phyloP scores from a whole-genome alignment of 2,329 filamentous ascomycete species.

The Xylaria sp. region DNA sequence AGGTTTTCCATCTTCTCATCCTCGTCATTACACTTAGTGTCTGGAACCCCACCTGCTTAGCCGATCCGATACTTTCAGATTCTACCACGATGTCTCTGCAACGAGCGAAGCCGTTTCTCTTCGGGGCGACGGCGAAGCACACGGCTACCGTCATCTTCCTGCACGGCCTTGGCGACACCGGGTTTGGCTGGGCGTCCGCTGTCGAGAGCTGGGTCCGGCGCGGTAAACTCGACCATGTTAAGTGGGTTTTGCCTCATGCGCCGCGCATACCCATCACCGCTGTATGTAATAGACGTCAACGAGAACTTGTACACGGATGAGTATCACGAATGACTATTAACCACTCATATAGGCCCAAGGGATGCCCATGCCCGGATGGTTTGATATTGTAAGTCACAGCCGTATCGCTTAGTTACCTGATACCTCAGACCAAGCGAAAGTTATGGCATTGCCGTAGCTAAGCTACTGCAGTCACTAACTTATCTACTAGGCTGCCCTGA shows the following conservation, averaged over 20 bases:
- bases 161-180: slow-evolving; percentile 90
- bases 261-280: slow-evolving; percentile 87
- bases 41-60: slow-evolving; percentile 25
- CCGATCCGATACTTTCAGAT: slow-evolving; percentile 27
- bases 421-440: slow-evolving; percentile 16
- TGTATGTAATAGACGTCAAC: slow-evolving; percentile 58
- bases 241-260: slow-evolving; percentile 94
- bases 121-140: slow-evolving; percentile 63
- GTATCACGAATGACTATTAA: slow-evolving; percentile 14
- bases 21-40: slow-evolving; percentile 12
- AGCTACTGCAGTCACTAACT: slow-evolving; percentile 12
- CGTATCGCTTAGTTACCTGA: background rate
- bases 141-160: slow-evolving; percentile 95
- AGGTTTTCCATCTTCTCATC: slow-evolving; percentile 3
- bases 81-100: slow-evolving; percentile 43
- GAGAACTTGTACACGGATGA: background rate
- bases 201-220: slow-evolving; percentile 88
- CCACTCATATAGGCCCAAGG: slow-evolving; percentile 70
- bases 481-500: slow-evolving; percentile 42
- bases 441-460: background rate
- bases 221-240: slow-evolving; percentile 85
- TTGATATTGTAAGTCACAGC: slow-evolving; percentile 72
- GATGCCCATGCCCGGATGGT: slow-evolving; percentile 88
- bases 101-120: slow-evolving; percentile 47
- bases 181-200: slow-evolving; percentile 80